A percentile compares a stretch with the other conserved stretches of the same genome.
Conservation (phyloP, 192 early-diverging fungal species). For the Chytriomyces hyalinus region DNA sequence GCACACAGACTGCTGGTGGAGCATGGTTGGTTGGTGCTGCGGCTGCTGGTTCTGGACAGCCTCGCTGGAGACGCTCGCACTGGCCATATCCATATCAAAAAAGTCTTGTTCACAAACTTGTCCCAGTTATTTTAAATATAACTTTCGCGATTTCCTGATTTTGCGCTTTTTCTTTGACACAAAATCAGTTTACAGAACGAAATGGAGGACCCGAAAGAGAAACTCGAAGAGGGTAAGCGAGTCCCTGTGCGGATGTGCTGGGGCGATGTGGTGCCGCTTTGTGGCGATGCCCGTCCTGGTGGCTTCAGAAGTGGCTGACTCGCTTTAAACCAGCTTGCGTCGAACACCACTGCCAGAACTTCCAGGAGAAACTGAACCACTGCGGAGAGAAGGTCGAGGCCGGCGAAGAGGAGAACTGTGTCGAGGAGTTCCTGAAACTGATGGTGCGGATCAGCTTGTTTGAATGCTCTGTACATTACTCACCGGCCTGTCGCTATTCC, state of each 20-base stretch:
- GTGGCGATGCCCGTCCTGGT: no score
- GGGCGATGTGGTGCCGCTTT: no score
- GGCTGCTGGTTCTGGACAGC: neutral
- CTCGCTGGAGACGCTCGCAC: neutral
- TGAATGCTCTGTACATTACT: neutral
- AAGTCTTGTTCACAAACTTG: no score
- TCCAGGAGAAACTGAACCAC: conserved; percentile 47
- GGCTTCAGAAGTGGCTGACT: neutral
- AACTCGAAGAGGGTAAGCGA: conserved; percentile 43
- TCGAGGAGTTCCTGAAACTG: conserved; percentile 55
- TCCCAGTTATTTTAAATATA: no score
- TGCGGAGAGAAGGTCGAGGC: conserved; percentile 47
- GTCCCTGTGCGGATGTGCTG: neutral
- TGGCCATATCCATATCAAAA: neutral
- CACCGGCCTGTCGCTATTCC: neutral
- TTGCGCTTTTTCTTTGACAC: conserved; percentile 7
- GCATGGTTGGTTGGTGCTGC: conserved; percentile 4
- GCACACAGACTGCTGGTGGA: conserved; percentile 14
- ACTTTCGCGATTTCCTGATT: neutral
- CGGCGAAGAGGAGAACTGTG: conserved; percentile 48
- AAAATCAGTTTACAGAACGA: conserved; percentile 3
- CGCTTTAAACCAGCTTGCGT: conserved; percentile 41
- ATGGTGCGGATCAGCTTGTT: conserved; percentile 41
- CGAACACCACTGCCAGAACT: conserved; percentile 53
- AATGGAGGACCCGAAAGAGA: conserved; percentile 44